These are phyloP conservation scores for Babesia caballi DNA, from an alignment of 169 alveolate species.

Conservation along the genomic window DNA sequence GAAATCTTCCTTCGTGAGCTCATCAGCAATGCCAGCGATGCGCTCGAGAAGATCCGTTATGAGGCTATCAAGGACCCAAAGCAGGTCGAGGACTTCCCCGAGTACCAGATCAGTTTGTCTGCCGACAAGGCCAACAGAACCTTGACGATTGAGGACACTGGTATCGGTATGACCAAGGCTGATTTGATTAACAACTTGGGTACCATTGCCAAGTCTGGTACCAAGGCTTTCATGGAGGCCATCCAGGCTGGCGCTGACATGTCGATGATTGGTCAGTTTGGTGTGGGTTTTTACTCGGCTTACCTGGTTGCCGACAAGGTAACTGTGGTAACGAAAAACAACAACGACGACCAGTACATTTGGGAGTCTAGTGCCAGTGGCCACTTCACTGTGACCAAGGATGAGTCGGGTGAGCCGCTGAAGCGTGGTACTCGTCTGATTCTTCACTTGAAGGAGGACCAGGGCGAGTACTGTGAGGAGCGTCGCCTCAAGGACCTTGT, in stretches of 20 bases:
- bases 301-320: conserved; percentile 98
- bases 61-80: conserved; percentile 95
- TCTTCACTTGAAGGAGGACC: conserved; percentile 95
- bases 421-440: conserved; percentile 96
- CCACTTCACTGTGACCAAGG: conserved; percentile 95
- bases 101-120: conserved; percentile 90
- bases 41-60: conserved; percentile 98
- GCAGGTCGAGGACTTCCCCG: conserved; percentile 88
- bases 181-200: conserved; percentile 96
- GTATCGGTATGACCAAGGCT: conserved; percentile 99
- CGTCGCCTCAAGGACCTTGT: conserved; percentile 96
- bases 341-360: conserved; percentile 94
- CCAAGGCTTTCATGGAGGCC: conserved; percentile 99
- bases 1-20: conserved; percentile 99
- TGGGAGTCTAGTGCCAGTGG: conserved; percentile 99
- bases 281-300: conserved; percentile 99
- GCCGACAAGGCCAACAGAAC: conserved; percentile 97
- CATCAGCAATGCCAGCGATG: conserved; percentile 99
- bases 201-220: conserved; percentile 98
- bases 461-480: conserved; percentile 96
- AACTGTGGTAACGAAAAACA: conserved; percentile 93
- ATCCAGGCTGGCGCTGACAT: conserved; percentile 96
- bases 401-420: conserved; percentile 84
- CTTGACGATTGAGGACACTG: conserved; percentile 95
- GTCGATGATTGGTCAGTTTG: conserved; percentile 99